Conservation (phyloP, 1,284 basidiomycete genomes). For the Amylostereum areolatum region DNA sequence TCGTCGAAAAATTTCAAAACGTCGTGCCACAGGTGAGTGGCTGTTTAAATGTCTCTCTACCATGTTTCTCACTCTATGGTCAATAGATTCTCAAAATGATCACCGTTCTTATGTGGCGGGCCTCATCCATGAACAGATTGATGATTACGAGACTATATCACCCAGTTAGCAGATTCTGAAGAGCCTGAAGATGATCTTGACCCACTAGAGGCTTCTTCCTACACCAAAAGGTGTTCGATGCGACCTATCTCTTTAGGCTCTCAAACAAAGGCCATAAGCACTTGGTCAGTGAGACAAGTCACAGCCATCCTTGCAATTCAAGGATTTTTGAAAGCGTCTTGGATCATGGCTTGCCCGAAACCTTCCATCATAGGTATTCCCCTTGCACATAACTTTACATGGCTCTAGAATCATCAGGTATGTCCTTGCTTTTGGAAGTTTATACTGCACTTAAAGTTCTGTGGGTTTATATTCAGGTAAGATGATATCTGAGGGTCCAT, state of each 20-base stretch:
- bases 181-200: neutral
- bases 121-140: neutral
- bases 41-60: too few relatives aligned
- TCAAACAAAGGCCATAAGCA: too few relatives aligned
- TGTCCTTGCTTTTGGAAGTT: too few relatives aligned
- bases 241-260: too few relatives aligned
- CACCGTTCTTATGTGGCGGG: neutral
- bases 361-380: neutral
- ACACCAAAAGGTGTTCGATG: too few relatives aligned
- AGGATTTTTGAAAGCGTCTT: slow-evolving; percentile 6
- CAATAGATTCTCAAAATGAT: neutral
- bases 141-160: neutral
- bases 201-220: too few relatives aligned
- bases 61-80: neutral
- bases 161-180: neutral
- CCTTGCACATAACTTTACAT: neutral
- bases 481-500: slow-evolving; percentile 16
- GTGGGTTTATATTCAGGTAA: slow-evolving; percentile 10
- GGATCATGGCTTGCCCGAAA: slow-evolving; percentile 1
- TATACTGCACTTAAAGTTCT: neutral
- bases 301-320: too few relatives aligned
- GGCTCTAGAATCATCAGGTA: neutral
- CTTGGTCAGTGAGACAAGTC: too few relatives aligned
- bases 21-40: slow-evolving; percentile 12
- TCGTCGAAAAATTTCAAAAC: slow-evolving; percentile 25